Percentiles rank a stretch among this genome's conserved stretches.
Conservation (phyloP, 2,329 filamentous ascomycete species). For the Beauveria australis region DNA sequence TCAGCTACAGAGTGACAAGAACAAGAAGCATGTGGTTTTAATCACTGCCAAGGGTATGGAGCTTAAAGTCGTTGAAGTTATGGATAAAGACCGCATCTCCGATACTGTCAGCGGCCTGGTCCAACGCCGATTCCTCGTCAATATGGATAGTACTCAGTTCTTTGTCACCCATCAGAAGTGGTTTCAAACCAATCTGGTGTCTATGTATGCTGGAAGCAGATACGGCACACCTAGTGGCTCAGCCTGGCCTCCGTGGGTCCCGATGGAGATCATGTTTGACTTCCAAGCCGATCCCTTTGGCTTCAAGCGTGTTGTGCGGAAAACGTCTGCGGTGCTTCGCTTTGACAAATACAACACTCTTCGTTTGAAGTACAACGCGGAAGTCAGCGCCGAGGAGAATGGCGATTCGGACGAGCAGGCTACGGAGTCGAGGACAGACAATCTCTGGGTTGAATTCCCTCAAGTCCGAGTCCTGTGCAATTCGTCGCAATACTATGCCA, state of each 20-base stretch:
- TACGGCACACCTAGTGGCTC: conserved; percentile 81
- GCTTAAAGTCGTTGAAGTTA: conserved; percentile 92
- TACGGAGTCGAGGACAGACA: conserved; percentile 78
- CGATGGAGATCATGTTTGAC: conserved; percentile 97
- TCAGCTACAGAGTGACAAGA: conserved; percentile 96
- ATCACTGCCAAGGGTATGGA: conserved; percentile 97
- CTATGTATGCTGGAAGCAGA: conserved; percentile 87
- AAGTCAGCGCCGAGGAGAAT: conserved; percentile 59
- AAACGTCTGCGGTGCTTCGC: conserved; percentile 86
- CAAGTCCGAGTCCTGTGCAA: conserved; percentile 92
- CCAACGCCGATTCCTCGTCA: conserved; percentile 84
- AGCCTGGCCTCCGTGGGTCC: conserved; percentile 96
- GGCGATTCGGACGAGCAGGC: conserved; percentile 43
- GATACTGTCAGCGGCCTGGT: conserved; percentile 93
- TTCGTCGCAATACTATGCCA: conserved; percentile 91
- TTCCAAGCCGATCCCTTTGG: conserved; percentile 90
- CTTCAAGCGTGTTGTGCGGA: conserved; percentile 95
- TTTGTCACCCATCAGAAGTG: conserved; percentile 94
- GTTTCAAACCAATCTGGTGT: conserved; percentile 74
- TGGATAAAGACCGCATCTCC: conserved; percentile 88
- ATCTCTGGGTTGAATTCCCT: conserved; percentile 94
- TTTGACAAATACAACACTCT: conserved; percentile 98
- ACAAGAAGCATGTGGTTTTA: conserved; percentile 92
- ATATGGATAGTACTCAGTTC: conserved; percentile 97
- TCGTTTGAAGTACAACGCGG: conserved; percentile 93